Evolutionary conservation across 352 stramenopile species (phyloP).

Genomic region (Pythium utonaiense): DNA sequence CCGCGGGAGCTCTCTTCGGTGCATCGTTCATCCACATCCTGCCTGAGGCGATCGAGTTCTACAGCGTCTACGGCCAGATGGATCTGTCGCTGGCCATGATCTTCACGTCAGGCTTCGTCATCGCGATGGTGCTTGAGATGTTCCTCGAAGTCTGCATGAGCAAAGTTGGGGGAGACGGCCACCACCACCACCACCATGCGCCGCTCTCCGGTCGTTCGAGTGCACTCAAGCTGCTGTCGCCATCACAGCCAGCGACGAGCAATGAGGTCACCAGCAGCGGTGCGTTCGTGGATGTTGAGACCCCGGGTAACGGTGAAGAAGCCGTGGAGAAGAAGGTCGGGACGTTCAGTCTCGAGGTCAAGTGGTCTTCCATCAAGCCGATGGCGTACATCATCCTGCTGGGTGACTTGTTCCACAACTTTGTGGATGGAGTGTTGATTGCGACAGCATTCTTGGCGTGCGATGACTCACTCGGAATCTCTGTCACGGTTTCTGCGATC

Average conservation of each 20-base stretch:
- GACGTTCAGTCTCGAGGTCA: conserved; percentile 29
- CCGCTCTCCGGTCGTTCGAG: conserved; percentile 16
- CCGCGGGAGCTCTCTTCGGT: conserved; percentile 63
- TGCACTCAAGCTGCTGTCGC: conserved; percentile 23
- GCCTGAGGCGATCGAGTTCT: conserved; percentile 66
- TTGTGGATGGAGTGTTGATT: conserved; percentile 82
- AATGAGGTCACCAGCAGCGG: conserved; percentile 7
- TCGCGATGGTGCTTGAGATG: conserved; percentile 56
- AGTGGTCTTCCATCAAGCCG: conserved; percentile 40
- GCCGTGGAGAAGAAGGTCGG: conserved; percentile 11
- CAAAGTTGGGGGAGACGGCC: conserved; percentile 26
- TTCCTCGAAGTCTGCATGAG: conserved; percentile 42
- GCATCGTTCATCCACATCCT: conserved; percentile 76
- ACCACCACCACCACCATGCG: conserved; percentile 25
- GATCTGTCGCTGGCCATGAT: conserved; percentile 52
- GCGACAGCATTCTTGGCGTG: conserved; percentile 51
- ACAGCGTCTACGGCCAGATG: conserved; percentile 49
- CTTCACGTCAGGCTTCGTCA: conserved; percentile 61
- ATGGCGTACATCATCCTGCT: conserved; percentile 73
- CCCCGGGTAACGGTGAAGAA: conserved; percentile 21
- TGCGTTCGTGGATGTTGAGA: conserved; percentile 25
- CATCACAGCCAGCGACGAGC: background rate
- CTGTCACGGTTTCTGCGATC: conserved; percentile 66
- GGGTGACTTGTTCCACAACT: conserved; percentile 89
- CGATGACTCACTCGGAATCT: conserved; percentile 37